Evolutionary conservation across 306 rosid genomes (phyloP).

Genomic region (Arachis hypogaea): DNA sequence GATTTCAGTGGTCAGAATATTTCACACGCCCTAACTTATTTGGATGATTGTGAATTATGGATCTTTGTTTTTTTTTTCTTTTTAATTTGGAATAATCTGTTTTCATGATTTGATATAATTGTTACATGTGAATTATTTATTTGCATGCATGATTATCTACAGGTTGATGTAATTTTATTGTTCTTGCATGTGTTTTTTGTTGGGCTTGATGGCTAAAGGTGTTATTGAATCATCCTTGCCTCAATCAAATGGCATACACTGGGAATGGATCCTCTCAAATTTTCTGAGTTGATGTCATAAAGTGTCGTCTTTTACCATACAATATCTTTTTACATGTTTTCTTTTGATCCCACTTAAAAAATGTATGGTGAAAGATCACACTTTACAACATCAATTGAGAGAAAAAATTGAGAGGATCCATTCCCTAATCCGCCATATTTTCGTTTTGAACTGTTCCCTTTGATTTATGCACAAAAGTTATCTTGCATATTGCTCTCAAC

Average conservation of each 20-base stretch:
- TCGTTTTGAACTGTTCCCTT: too few species aligned
- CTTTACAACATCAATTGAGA: too few species aligned
- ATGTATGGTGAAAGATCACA: too few species aligned
- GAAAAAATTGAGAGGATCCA: too few species aligned
- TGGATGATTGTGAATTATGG: conserved; percentile 16
- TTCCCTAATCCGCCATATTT: not conserved
- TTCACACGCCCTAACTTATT: not conserved
- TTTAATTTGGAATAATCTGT: not conserved
- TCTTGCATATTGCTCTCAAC: not conserved
- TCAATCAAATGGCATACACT: not conserved
- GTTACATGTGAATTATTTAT: not conserved
- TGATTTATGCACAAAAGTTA: not conserved
- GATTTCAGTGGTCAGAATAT: not conserved
- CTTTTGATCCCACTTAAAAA: too few species aligned
- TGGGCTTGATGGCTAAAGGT: not conserved
- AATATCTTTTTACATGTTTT: too few species aligned
- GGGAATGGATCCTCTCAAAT: too few species aligned
- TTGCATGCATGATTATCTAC: conserved; percentile 26
- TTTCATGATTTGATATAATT: conserved; percentile 6
- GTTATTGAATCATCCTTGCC: not conserved
- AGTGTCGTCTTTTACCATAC: too few species aligned
- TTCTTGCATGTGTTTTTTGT: not conserved
- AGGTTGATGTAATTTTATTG: not conserved
- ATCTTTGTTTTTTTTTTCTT: too few species aligned
- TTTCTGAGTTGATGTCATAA: too few species aligned